These are phyloP conservation scores for Lycium barbarum DNA, from an alignment of 257 asterid species.

Conservation along the genomic window DNA sequence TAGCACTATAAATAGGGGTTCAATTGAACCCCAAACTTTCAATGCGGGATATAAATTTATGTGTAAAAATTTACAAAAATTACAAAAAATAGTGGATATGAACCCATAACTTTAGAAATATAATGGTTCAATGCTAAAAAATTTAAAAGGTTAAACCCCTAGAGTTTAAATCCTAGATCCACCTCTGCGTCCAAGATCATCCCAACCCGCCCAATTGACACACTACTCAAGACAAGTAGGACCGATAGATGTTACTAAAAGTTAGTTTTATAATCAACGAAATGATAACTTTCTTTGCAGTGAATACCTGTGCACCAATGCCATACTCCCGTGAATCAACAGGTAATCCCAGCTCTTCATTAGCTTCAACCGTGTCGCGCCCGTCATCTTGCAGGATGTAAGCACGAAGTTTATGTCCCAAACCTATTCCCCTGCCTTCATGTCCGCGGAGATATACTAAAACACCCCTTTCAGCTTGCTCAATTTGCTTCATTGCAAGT, in stretches of 20 bases:
- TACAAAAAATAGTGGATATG: no score
- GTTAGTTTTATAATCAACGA: neutral
- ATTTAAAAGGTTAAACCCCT: no score
- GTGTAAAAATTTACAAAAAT: no score
- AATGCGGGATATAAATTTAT: no score
- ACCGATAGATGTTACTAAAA: neutral
- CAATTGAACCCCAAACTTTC: no score
- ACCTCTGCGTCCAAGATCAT: no score
- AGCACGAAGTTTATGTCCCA: constrained; percentile 96
- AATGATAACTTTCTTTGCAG: neutral
- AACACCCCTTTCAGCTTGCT: constrained; percentile 90
- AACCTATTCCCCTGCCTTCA: constrained; percentile 95
- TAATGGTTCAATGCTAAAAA: no score
- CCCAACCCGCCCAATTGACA: no score
- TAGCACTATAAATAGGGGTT: no score
- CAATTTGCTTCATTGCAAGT: constrained; percentile 92
- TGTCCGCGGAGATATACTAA: constrained; percentile 95
- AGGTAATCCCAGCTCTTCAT: constrained; percentile 94
- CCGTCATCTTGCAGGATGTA: constrained; percentile 93
- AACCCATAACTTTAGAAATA: no score
- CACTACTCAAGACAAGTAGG: neutral
- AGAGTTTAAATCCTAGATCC: no score
- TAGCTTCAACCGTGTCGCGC: constrained; percentile 92
- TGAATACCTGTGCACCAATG: constrained; percentile 93
- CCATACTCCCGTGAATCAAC: constrained; percentile 98